Evolutionary conservation across 768 basidiomycete genomes (phyloP).

Genomic region (Lyophyllum atratum): DNA sequence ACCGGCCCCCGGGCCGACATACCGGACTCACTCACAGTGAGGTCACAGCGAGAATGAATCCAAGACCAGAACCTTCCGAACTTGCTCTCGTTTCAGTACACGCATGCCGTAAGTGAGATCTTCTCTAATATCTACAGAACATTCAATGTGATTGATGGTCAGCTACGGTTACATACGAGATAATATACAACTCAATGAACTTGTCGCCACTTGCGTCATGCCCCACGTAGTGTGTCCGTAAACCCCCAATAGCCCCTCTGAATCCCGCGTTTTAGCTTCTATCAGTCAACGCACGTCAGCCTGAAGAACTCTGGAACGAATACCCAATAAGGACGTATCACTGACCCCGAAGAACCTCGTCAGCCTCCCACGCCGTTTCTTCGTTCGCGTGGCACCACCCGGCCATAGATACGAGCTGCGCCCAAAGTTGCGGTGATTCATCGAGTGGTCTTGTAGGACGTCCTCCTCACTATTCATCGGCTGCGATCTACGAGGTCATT

Average conservation of each 20-base stretch:
- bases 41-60: too few relatives aligned
- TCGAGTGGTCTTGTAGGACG: slow-evolving; percentile 31
- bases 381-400: background rate
- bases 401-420: slow-evolving; percentile 6
- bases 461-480: slow-evolving; percentile 36
- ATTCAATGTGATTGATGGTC: background rate
- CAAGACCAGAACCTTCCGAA: background rate
- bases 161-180: background rate
- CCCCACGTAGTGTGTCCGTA: background rate
- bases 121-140: background rate
- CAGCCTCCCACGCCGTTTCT: background rate
- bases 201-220: background rate
- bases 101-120: background rate
- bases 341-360: background rate
- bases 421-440: slow-evolving; percentile 22
- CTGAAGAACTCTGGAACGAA: background rate
- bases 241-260: slow-evolving; percentile 2
- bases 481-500: slow-evolving; percentile 13
- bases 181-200: background rate
- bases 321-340: background rate
- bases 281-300: background rate
- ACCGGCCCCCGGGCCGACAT: too few relatives aligned
- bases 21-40: too few relatives aligned
- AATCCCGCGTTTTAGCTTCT: background rate
- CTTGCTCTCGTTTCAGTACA: background rate